phyloP scores from a whole-genome alignment of 2,329 filamentous ascomycete genomes.

The Diaporthe australafricana region DNA sequence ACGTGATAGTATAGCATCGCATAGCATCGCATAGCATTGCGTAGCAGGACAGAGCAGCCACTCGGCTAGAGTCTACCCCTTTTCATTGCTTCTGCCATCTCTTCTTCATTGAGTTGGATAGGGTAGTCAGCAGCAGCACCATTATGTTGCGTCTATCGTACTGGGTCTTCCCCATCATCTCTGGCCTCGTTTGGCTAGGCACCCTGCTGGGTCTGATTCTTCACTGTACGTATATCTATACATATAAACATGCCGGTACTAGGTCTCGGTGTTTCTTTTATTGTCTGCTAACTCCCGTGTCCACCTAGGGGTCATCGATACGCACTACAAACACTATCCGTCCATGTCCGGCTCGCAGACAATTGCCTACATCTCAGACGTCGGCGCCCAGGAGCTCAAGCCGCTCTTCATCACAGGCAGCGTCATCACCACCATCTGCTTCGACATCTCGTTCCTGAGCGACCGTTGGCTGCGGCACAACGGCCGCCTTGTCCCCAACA shows the following conservation, averaged over 20 bases:
- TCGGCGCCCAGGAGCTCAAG: constrained; percentile 72
- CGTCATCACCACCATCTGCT: constrained; percentile 78
- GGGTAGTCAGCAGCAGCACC: background rate
- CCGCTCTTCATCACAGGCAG: constrained; percentile 83
- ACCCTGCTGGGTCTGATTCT: constrained; percentile 78
- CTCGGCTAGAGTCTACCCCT: no score
- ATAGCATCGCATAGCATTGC: background rate
- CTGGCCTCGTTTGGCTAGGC: constrained; percentile 72
- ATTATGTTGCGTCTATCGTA: constrained; percentile 43
- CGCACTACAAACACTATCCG: constrained; percentile 65
- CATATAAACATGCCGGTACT: no score
- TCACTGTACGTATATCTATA: constrained; percentile 60
- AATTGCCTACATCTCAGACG: constrained; percentile 80
- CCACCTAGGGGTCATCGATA: constrained; percentile 58
- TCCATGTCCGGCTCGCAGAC: constrained; percentile 69
- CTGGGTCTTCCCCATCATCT: constrained; percentile 73
- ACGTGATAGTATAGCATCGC: background rate
- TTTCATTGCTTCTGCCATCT: background rate
- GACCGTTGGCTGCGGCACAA: constrained; percentile 89
- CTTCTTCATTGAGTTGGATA: background rate
- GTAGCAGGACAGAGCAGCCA: background rate
- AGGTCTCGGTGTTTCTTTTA: background rate
- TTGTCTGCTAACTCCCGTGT: background rate
- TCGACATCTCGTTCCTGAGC: constrained; percentile 82
- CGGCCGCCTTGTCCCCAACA: constrained; percentile 82